Base-by-base conservation (phyloP, 192 early-diverging fungal species). In the Lunasporangiospora selenospora region DNA sequence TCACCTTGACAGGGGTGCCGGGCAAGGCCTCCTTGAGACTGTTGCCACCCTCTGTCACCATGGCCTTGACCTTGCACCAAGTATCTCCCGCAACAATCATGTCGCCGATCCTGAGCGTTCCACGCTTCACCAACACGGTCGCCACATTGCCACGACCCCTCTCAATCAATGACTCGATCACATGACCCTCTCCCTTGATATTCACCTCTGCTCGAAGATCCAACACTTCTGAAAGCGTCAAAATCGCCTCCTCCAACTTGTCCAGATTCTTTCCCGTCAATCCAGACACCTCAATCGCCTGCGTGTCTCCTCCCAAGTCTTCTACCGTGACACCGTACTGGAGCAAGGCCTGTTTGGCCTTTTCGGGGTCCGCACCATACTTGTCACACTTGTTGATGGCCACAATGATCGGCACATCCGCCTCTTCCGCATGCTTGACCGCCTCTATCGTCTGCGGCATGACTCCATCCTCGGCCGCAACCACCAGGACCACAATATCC, bases 361-460 rank as follows among this genome's bases (percentile, higher is more conserved):
- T 78, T 32, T 75, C 76, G 3, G 88, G 77, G 27, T 93, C 83
- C 2, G 84, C 89, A 4, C 89, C 90, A 19, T 88, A 90, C 62
- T 95, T 97, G 78, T 99, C 97, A 71, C 95, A 97, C 76, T 99
- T 99, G 86, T 97, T 99, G 53, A 99, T 90, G 0, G 97, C 97
- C 1, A 99, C 95, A 58, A 99, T 88, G 36, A 99, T 87, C 19
- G 95, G 94, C 18, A 95, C 92, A 47, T 84, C 81, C 10, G 94
- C 92, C 9, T 85, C 86, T 32, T 90, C 82, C 6, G 95, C 92
- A 76, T 96, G 95, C 65, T 94, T 85, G 51, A 99, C 94, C 8
- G 97, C 95, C 75, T 98, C 97, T 8, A 91, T 79, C 2, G 97
- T 99, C 73, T 99, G 97, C 1, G 97, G 97, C 97, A 97, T 99